A percentile compares a stretch with the other conserved stretches of the same genome.
Conservation (phyloP, 192 early-diverging fungal species). For the Backusella liffmaniae region DNA sequence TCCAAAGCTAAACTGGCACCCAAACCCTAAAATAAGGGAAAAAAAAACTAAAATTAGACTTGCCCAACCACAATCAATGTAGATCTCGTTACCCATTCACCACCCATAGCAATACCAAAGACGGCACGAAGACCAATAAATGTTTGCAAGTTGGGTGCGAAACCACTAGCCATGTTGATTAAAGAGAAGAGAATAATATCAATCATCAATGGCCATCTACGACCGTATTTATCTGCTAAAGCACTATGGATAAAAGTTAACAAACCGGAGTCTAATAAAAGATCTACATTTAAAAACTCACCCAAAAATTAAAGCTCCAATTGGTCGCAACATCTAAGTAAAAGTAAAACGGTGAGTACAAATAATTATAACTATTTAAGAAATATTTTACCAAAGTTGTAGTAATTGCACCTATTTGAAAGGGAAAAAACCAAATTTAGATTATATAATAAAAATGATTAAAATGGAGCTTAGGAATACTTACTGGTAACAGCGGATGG, state of each 20-base stretch:
- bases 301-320: conserved; percentile 73
- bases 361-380: neutral
- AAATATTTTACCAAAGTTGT: conserved; percentile 45
- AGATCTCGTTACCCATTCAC: conserved; percentile 30
- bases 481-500: conserved; percentile 53
- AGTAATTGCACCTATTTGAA: conserved; percentile 54
- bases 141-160: conserved; percentile 55
- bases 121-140: conserved; percentile 61
- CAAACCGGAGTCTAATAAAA: neutral
- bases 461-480: neutral
- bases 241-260: conserved; percentile 32
- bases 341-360: neutral
- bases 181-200: conserved; percentile 62
- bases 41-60: conserved; percentile 7
- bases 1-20: conserved; percentile 74
- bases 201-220: conserved; percentile 65
- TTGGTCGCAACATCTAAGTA: conserved; percentile 56
- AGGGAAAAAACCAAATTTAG: neutral
- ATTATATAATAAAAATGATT: neutral
- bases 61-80: neutral
- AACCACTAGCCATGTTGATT: conserved; percentile 65
- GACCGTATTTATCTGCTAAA: conserved; percentile 65
- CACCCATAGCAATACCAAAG: conserved; percentile 68
- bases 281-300: neutral
- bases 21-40: conserved; percentile 60